A percentile compares a stretch with the other conserved stretches of the same genome.
Evolutionary conservation across 2,329 filamentous ascomycete genomes (phyloP).

Genomic region (Xylogone sp.): DNA sequence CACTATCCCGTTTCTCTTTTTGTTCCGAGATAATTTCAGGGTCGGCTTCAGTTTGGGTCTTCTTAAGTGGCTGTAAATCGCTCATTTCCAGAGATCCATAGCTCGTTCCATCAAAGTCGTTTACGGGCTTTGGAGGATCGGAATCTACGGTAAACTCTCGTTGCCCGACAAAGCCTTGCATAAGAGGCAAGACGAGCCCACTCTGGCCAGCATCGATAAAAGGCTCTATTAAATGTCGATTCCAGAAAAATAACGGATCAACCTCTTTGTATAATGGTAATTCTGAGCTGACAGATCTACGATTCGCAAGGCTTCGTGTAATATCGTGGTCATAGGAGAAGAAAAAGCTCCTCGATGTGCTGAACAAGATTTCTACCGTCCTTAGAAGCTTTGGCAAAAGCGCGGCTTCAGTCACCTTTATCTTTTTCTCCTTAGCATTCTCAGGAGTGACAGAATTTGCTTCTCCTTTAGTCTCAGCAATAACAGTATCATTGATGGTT

Average conservation of each 20-base stretch:
- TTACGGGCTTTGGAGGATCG: conserved; percentile 38
- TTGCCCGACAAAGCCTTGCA: conserved; percentile 95
- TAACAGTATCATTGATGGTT: too few species aligned
- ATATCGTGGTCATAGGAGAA: conserved; percentile 95
- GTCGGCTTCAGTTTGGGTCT: not conserved
- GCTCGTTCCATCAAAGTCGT: conserved; percentile 45
- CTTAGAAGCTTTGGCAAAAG: conserved; percentile 81
- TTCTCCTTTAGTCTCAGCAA: not conserved
- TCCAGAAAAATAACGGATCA: conserved; percentile 89
- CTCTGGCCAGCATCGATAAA: conserved; percentile 74
- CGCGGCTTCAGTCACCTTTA: conserved; percentile 15
- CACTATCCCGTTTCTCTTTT: not conserved
- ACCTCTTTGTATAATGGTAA: conserved; percentile 67
- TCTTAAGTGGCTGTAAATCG: conserved; percentile 23
- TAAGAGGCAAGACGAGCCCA: conserved; percentile 70
- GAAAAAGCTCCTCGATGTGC: conserved; percentile 80
- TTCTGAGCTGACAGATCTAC: conserved; percentile 38
- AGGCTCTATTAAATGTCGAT: conserved; percentile 67
- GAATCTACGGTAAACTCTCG: conserved; percentile 70
- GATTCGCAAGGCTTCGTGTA: conserved; percentile 58
- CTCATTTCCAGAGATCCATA: conserved; percentile 38
- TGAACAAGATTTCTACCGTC: conserved; percentile 81
- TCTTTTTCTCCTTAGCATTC: conserved; percentile 5
- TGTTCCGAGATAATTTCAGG: not conserved
- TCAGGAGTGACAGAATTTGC: not conserved